Evolutionary conservation across 2,329 filamentous ascomycete genomes (phyloP).

Genomic region (Elsinoe ampelina): DNA sequence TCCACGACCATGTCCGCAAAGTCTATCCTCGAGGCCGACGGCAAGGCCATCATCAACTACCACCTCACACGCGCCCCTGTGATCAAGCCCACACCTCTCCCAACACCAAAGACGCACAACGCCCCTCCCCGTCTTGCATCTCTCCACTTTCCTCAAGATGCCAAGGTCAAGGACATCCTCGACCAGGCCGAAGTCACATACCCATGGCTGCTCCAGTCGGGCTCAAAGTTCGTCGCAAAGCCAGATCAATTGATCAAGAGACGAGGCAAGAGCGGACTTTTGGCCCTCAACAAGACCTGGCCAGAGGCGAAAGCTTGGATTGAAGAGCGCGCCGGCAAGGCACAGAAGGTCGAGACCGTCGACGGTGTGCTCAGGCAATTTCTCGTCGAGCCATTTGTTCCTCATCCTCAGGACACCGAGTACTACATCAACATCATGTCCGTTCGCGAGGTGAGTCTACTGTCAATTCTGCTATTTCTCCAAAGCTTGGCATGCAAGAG

Average conservation of each 20-base stretch:
- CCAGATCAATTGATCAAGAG: constrained; percentile 99
- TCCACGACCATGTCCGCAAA: constrained; percentile 72
- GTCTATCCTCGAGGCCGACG: constrained; percentile 96
- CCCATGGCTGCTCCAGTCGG: constrained; percentile 80
- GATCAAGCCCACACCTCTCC: constrained; percentile 96
- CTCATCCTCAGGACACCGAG: constrained; percentile 88
- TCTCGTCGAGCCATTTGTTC: constrained; percentile 96
- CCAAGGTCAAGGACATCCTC: constrained; percentile 71
- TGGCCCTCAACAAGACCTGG: constrained; percentile 97
- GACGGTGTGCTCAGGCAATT: constrained; percentile 86
- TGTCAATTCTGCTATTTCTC: constrained; percentile 17
- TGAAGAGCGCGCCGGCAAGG: constrained; percentile 81
- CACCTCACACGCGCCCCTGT: constrained; percentile 94
- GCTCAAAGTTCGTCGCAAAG: constrained; percentile 94
- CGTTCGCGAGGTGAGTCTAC: constrained; percentile 82
- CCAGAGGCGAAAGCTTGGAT: constrained; percentile 89
- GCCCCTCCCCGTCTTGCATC: constrained; percentile 81
- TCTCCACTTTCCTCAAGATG: constrained; percentile 85
- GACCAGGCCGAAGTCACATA: constrained; percentile 94
- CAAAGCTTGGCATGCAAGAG: constrained; percentile 7
- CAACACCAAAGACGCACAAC: constrained; percentile 78
- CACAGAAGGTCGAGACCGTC: constrained; percentile 85
- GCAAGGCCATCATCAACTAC: constrained; percentile 99
- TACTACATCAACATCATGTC: constrained; percentile 99
- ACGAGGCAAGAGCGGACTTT: constrained; percentile 94